Evolutionary conservation across 2,329 filamentous ascomycete genomes (phyloP).

Genomic region (Trichoderma sp.): DNA sequence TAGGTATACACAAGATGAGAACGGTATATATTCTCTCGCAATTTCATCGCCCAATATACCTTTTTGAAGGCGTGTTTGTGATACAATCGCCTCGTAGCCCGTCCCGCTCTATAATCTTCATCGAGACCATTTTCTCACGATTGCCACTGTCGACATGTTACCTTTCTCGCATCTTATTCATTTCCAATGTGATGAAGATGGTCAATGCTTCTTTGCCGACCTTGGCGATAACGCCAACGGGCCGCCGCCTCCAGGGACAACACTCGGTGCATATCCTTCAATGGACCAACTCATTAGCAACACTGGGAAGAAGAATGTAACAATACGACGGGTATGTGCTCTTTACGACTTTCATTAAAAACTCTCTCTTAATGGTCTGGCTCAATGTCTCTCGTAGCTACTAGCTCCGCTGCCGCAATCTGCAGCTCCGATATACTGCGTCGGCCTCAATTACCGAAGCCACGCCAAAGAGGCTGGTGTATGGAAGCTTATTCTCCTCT

Average conservation of each 20-base stretch:
- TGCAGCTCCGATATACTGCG: conserved; percentile 26
- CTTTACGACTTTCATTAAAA: background rate
- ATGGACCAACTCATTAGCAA: background rate
- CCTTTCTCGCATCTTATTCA: background rate
- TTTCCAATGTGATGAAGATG: background rate
- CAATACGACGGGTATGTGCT: background rate
- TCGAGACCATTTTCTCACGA: background rate
- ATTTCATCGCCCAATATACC: background rate
- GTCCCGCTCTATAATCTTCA: background rate
- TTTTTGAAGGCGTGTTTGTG: background rate
- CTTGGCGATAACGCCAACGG: background rate
- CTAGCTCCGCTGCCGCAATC: background rate
- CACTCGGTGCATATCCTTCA: background rate
- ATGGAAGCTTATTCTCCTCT: background rate
- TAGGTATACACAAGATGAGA: background rate
- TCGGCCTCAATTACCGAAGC: conserved; percentile 30
- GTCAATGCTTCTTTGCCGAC: background rate
- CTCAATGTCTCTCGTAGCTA: background rate
- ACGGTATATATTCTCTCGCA: background rate
- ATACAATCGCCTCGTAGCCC: background rate
- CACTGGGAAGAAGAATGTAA: background rate
- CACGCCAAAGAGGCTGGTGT: conserved; percentile 28
- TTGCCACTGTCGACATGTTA: background rate
- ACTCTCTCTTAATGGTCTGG: background rate
- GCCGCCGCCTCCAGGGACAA: background rate